Evolutionary conservation across 352 stramenopile genomes (phyloP).

Genomic region (Phytophthora uliginosa): DNA sequence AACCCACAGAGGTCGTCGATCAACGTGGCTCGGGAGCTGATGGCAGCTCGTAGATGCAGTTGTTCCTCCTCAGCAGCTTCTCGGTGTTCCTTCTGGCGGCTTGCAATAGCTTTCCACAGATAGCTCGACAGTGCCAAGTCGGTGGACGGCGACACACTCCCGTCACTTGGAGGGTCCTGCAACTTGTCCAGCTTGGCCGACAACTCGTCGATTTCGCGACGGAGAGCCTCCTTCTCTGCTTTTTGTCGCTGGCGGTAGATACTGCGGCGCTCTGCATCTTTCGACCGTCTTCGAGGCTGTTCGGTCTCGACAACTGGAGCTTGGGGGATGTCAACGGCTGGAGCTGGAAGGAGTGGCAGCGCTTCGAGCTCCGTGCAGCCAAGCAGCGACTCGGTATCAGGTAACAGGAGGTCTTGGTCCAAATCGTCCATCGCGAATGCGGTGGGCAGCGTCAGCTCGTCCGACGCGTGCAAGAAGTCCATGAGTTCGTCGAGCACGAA

Average conservation of each 20-base stretch:
- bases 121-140: slow-evolving; percentile 28
- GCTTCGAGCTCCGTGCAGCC: not conserved
- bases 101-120: slow-evolving; percentile 45
- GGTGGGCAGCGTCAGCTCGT: slow-evolving; percentile 25
- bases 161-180: slow-evolving; percentile 12
- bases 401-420: slow-evolving; percentile 3
- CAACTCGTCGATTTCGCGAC: slow-evolving; percentile 39
- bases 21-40: slow-evolving; percentile 34
- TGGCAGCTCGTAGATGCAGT: slow-evolving; percentile 28
- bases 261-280: slow-evolving; percentile 43
- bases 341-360: not conserved
- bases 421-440: slow-evolving; percentile 13
- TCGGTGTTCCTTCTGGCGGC: slow-evolving; percentile 35
- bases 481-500: slow-evolving; percentile 39
- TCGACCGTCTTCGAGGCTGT: slow-evolving; percentile 21
- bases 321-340: not conserved
- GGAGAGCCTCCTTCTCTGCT: slow-evolving; percentile 43
- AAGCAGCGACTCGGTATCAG: slow-evolving; percentile 6
- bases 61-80: slow-evolving; percentile 37
- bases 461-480: slow-evolving; percentile 32
- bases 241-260: slow-evolving; percentile 50
- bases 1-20: slow-evolving; percentile 40
- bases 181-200: slow-evolving; percentile 38
- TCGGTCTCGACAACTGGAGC: not conserved
- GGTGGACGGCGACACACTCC: slow-evolving; percentile 16